A percentile compares a stretch with the other conserved stretches of the same genome.
Conservation (phyloP, 805 yeast genomes). For the Vanderwaltozyma verrucispora region DNA sequence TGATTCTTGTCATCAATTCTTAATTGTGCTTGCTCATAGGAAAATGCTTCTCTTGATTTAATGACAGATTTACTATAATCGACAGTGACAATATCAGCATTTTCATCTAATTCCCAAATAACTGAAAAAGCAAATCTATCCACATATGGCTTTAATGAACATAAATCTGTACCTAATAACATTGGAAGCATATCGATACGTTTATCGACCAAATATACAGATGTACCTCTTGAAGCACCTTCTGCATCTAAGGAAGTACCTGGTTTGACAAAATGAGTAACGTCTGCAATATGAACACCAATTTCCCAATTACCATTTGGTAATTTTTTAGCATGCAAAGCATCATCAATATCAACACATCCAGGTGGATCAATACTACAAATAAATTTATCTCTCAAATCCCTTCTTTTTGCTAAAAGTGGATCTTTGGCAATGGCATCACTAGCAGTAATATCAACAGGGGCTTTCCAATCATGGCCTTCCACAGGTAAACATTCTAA, state of each 20-base stretch:
- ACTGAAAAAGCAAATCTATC: conserved; percentile 95
- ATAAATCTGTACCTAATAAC: conserved; percentile 87
- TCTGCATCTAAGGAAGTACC: conserved; percentile 87
- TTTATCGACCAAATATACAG: conserved; percentile 93
- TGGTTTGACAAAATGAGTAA: conserved; percentile 91
- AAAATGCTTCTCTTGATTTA: conserved; percentile 85
- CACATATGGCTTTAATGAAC: conserved; percentile 90
- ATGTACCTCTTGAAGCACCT: conserved; percentile 95
- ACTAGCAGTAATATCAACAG: conserved; percentile 46
- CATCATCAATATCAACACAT: conserved; percentile 98
- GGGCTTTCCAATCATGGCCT: conserved; percentile 90
- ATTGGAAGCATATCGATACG: conserved; percentile 98
- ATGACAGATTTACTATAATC: conserved; percentile 81
- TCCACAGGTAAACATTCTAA: conserved; percentile 86
- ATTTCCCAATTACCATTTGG: conserved; percentile 95
- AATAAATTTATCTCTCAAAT: conserved; percentile 77
- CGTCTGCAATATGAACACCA: conserved; percentile 99
- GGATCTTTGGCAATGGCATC: conserved; percentile 43
- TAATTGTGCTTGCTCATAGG: conserved; percentile 86
- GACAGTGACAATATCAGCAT: conserved; percentile 75
- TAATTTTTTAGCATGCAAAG: conserved; percentile 73
- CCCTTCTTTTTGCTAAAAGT: conserved; percentile 51
- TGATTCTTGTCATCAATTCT: conserved; percentile 73
- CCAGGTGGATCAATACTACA: conserved; percentile 97
- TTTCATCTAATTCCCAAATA: conserved; percentile 84